A percentile compares a stretch with the other conserved stretches of the same genome.
phyloP scores from a whole-genome alignment of 805 yeast genomes.

The Debaryomyces tyrocola region DNA sequence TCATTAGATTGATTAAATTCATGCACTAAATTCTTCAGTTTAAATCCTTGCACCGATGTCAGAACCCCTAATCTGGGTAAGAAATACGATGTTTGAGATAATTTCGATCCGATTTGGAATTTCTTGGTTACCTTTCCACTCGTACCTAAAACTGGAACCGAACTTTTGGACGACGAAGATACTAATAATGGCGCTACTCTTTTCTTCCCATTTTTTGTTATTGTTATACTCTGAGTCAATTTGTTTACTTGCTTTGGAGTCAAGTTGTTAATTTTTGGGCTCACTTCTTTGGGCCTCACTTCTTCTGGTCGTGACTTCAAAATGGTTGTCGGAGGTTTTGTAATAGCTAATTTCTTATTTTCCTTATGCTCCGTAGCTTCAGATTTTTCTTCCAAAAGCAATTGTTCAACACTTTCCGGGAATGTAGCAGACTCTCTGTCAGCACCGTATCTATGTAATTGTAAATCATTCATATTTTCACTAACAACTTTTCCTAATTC shows the following conservation, averaged over 20 bases:
- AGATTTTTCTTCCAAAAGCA: constrained; percentile 68
- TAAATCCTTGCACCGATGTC: constrained; percentile 60
- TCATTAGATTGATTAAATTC: constrained; percentile 13
- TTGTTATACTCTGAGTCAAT: constrained; percentile 48
- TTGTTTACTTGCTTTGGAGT: constrained; percentile 13
- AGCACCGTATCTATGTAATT: constrained; percentile 82
- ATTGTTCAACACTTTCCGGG: constrained; percentile 84
- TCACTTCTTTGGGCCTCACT: constrained; percentile 10
- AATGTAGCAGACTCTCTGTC: constrained; percentile 81
- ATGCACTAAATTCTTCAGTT: constrained; percentile 15
- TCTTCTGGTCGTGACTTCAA: constrained; percentile 12
- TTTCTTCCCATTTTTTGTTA: constrained; percentile 75
- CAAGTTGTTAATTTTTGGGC: constrained; percentile 3
- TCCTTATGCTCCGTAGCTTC: constrained; percentile 20
- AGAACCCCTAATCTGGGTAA: constrained; percentile 67
- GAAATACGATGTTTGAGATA: constrained; percentile 47
- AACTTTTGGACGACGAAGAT: constrained; percentile 40
- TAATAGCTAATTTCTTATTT: constrained; percentile 15
- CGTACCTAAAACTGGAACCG: constrained; percentile 4
- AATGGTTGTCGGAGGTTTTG: not conserved
- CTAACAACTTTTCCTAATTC: constrained; percentile 70
- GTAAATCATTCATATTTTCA: constrained; percentile 61
- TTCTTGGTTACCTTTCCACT: constrained; percentile 11
- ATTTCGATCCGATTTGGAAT: constrained; percentile 17
- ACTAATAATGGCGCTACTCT: constrained; percentile 71